Evolutionary conservation across 2,329 filamentous ascomycete species (phyloP), one percentile per base, ranked within the genome.

Genomic region (Cercospora brassicicola): DNA sequence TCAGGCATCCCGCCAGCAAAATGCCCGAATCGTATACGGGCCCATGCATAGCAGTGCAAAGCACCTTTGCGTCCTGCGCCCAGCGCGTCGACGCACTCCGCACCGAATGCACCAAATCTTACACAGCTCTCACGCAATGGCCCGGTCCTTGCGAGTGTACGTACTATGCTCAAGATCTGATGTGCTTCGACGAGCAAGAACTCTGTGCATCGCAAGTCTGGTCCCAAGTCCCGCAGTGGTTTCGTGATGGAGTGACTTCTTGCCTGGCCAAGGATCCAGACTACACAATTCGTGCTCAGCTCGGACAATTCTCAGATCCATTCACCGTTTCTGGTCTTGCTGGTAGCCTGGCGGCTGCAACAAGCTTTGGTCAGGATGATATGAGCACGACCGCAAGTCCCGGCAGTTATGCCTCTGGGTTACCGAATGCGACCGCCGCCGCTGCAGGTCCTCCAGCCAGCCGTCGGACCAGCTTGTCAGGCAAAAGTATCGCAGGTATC

Each of bases 191-290:
- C 5, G 55, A 65, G 20, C 56, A 61, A 53, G 39, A 61, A 20
- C n/a, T 65, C n/a, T 65, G 63, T 48, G 63, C 63, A 4, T 60
- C 39, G 28, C 55, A 65, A 26, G 56, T 42, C 7, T 61, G 56
- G 56, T 59, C 63, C 13, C 56, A 61, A 23, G 63, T 65, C 3
- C 63, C 56, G n/a, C 28, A 39, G n/a, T 65, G 63, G 63, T 61
- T 65, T 28, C 56, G 63, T 20, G 56, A 65, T n/a, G 63, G 63
- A 26, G 63, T 61, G 5, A 53, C 56, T 10, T 36, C 26, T 20
- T 65, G 53, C 20, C 23, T 65, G 26, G 63, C 63, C 4, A 51
- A 60, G 28, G 36, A 60, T 60, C 53, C 31, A 18, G 36, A 60
- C 31, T 65, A 65, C 28, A 65, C 55, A 9, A 48, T 65, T 36